phyloP scores from a whole-genome alignment of 2,329 filamentous ascomycete species.

The Sarocladium kiliense region DNA sequence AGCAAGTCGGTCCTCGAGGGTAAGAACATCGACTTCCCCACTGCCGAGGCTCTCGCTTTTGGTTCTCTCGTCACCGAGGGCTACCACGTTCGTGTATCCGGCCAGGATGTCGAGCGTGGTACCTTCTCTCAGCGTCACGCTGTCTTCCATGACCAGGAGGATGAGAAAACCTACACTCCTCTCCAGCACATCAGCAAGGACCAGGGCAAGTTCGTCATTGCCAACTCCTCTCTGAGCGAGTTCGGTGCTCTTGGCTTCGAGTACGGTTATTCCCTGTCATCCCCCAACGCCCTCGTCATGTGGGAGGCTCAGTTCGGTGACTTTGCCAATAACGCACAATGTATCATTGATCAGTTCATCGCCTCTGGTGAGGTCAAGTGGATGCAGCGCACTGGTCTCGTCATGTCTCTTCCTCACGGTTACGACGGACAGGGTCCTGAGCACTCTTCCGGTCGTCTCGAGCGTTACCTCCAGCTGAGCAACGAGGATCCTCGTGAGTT shows the following conservation, averaged over 20 bases:
- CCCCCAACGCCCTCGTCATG: constrained; percentile 94
- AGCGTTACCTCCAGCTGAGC: constrained; percentile 93
- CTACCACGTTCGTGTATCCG: constrained; percentile 94
- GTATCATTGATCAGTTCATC: constrained; percentile 98
- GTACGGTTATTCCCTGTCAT: constrained; percentile 96
- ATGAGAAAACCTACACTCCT: constrained; percentile 86
- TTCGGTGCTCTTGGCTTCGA: constrained; percentile 84
- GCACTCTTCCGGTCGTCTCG: constrained; percentile 95
- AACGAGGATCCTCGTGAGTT: constrained; percentile 96
- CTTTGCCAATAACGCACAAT: constrained; percentile 99
- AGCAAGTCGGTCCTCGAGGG: constrained; percentile 91
- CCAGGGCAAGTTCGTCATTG: constrained; percentile 93
- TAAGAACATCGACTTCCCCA: constrained; percentile 95
- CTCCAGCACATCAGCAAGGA: constrained; percentile 84
- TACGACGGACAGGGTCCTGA: constrained; percentile 98
- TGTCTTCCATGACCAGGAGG: constrained; percentile 96
- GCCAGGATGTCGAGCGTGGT: constrained; percentile 98
- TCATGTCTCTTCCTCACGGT: constrained; percentile 94
- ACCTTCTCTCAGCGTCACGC: constrained; percentile 98
- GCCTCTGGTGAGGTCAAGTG: constrained; percentile 97
- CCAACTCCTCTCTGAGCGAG: constrained; percentile 81
- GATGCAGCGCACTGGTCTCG: constrained; percentile 94
- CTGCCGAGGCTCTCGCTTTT: constrained; percentile 92
- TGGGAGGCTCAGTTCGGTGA: constrained; percentile 99
- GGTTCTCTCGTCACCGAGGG: constrained; percentile 87